These are phyloP conservation scores for Phytophthora sojae DNA, from an alignment of 352 stramenopile genomes.

Conservation along the genomic window DNA sequence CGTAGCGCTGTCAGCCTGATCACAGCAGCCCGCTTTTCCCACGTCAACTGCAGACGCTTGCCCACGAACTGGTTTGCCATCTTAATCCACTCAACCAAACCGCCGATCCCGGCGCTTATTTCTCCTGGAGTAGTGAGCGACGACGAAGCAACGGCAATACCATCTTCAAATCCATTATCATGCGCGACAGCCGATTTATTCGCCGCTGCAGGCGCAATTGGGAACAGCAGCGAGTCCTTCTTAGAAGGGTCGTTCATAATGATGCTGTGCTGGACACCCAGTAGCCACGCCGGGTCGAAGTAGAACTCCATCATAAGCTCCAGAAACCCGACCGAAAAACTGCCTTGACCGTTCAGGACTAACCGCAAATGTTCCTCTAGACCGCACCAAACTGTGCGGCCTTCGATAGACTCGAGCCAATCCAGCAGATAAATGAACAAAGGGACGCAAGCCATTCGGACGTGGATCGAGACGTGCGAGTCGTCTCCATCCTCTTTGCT, in stretches of 20 bases:
- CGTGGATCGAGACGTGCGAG: constrained; percentile 33
- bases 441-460: constrained; percentile 67
- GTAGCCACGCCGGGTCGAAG: constrained; percentile 65
- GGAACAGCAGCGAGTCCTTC: constrained; percentile 77
- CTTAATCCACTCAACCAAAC: constrained; percentile 77
- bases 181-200: constrained; percentile 44
- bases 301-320: constrained; percentile 90
- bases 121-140: constrained; percentile 25
- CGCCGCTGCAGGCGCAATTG: constrained; percentile 50
- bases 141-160: constrained; percentile 40
- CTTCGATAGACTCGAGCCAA: constrained; percentile 86
- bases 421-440: constrained; percentile 80
- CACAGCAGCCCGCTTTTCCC: constrained; percentile 77
- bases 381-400: constrained; percentile 84
- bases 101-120: constrained; percentile 39
- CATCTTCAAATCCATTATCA: constrained; percentile 62
- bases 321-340: constrained; percentile 71
- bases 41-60: constrained; percentile 72
- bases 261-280: constrained; percentile 81
- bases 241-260: constrained; percentile 88
- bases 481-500: constrained; percentile 4
- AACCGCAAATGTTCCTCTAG: constrained; percentile 79
- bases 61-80: constrained; percentile 66
- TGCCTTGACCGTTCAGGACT: constrained; percentile 78
- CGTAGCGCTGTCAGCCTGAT: constrained; percentile 71